Percentiles rank a stretch among this genome's conserved stretches.
Evolutionary conservation across 495 filamentous ascomycete species (phyloP).

Genomic region (Daldinia caldariorum): DNA sequence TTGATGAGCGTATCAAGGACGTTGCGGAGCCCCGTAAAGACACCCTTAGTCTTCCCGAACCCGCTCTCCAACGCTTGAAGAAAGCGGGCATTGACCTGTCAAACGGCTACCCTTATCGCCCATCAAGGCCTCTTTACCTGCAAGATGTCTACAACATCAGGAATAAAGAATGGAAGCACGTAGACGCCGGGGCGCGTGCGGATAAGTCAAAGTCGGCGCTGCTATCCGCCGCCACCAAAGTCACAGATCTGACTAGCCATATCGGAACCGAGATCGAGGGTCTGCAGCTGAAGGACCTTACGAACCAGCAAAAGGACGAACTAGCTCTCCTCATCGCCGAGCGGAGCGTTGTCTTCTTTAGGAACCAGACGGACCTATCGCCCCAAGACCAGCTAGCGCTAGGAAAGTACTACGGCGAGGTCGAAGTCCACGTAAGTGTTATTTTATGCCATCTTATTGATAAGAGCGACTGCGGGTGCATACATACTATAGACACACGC

Average conservation of each 20-base stretch:
- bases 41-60: conserved; percentile 64
- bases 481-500: neutral
- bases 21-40: conserved; percentile 69
- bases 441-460: neutral
- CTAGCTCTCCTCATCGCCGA: conserved; percentile 77
- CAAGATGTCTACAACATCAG: conserved; percentile 74
- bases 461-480: too few species aligned
- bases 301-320: conserved; percentile 73
- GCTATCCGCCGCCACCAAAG: conserved; percentile 70
- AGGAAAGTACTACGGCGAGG: conserved; percentile 71
- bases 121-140: conserved; percentile 69
- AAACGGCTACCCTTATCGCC: conserved; percentile 73
- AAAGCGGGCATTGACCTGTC: conserved; percentile 72
- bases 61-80: conserved; percentile 65
- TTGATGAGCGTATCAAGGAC: conserved; percentile 68
- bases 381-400: conserved; percentile 75
- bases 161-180: conserved; percentile 63
- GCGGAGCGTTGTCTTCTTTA: conserved; percentile 79
- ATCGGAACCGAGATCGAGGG: conserved; percentile 80
- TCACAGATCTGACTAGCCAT: conserved; percentile 70
- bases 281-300: conserved; percentile 73
- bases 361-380: conserved; percentile 71
- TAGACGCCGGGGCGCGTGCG: conserved; percentile 71
- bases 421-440: conserved; percentile 71
- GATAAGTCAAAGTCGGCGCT: conserved; percentile 74